phyloP scores from a whole-genome alignment of 2,329 filamentous ascomycete species.

The Claviceps sp. region DNA sequence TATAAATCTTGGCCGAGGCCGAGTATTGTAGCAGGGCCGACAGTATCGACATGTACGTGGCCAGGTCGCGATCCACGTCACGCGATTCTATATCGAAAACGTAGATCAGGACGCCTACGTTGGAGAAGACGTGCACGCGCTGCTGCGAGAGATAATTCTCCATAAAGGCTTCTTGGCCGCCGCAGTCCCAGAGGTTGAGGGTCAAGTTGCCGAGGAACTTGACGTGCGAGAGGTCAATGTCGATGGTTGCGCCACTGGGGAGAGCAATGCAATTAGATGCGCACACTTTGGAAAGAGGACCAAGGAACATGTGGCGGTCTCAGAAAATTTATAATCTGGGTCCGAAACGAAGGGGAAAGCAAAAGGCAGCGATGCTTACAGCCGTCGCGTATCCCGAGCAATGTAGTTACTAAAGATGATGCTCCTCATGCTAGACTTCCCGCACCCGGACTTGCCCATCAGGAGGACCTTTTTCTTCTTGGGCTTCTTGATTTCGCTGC shows the following conservation, averaged over 20 bases:
- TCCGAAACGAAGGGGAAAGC: no score
- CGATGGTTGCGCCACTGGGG: slow-evolving; percentile 73
- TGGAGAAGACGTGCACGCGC: slow-evolving; percentile 89
- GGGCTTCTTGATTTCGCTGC: slow-evolving; percentile 46
- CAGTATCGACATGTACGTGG: slow-evolving; percentile 85
- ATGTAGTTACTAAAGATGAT: slow-evolving; percentile 99
- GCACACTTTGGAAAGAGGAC: no score
- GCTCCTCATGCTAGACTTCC: slow-evolving; percentile 95
- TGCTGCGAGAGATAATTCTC: slow-evolving; percentile 96
- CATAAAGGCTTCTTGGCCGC: slow-evolving; percentile 96
- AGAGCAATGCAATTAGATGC: background rate
- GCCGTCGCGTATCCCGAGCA: slow-evolving; percentile 79
- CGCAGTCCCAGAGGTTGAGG: slow-evolving; percentile 96
- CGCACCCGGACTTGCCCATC: slow-evolving; percentile 93
- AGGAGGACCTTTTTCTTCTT: slow-evolving; percentile 81
- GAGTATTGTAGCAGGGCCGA: slow-evolving; percentile 80
- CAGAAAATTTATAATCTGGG: no score
- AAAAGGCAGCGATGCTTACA: slow-evolving; percentile 33
- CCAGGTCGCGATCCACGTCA: slow-evolving; percentile 83
- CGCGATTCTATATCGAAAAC: slow-evolving; percentile 97
- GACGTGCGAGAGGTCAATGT: slow-evolving; percentile 96
- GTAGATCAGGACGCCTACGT: slow-evolving; percentile 94
- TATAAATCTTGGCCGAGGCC: slow-evolving; percentile 70
- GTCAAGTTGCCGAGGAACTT: slow-evolving; percentile 98
- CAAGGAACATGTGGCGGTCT: no score